Evolutionary conservation across 2,329 filamentous ascomycete species (phyloP).

Genomic region (Clonostachys solani): DNA sequence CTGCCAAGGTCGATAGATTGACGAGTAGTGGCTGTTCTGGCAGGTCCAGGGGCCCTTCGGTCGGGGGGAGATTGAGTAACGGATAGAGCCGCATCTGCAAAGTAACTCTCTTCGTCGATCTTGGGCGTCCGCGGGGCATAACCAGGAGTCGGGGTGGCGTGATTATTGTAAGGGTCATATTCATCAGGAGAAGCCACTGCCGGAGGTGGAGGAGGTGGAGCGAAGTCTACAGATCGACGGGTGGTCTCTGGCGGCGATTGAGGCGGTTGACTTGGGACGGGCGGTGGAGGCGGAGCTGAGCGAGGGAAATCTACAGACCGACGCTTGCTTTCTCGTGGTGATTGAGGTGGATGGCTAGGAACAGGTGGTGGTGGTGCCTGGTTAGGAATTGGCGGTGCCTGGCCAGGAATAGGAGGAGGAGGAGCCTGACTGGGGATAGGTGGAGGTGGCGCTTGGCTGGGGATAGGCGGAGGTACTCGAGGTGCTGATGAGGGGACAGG

Average conservation of each 20-base stretch:
- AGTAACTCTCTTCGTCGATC: constrained; percentile 42
- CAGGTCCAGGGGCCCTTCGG: constrained; percentile 36
- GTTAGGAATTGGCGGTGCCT: constrained; percentile 61
- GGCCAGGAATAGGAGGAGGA: constrained; percentile 62
- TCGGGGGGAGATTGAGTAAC: constrained; percentile 35
- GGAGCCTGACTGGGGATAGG: no score
- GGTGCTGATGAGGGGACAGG: constrained; percentile 54
- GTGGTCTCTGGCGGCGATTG: constrained; percentile 31
- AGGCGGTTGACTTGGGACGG: constrained; percentile 46
- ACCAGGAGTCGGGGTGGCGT: constrained; percentile 30
- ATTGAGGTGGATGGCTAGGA: constrained; percentile 22
- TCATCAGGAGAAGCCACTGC: constrained; percentile 51
- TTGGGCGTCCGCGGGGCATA: constrained; percentile 27
- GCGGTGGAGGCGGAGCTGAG: constrained; percentile 61
- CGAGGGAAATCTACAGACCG: constrained; percentile 61
- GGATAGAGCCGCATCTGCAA: constrained; percentile 38
- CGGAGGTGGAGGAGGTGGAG: constrained; percentile 57
- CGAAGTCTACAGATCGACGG: constrained; percentile 64
- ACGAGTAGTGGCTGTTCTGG: constrained; percentile 18
- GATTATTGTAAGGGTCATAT: constrained; percentile 65
- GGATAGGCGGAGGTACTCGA: constrained; percentile 62
- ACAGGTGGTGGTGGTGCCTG: constrained; percentile 44
- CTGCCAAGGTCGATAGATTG: constrained; percentile 28
- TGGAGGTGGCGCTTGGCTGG: constrained; percentile 51
- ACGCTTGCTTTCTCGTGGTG: constrained; percentile 46